A percentile compares a stretch with the other conserved stretches of the same genome.
Conservation (phyloP, 2,329 filamentous ascomycete species). For the Trichoderma polysporum region DNA sequence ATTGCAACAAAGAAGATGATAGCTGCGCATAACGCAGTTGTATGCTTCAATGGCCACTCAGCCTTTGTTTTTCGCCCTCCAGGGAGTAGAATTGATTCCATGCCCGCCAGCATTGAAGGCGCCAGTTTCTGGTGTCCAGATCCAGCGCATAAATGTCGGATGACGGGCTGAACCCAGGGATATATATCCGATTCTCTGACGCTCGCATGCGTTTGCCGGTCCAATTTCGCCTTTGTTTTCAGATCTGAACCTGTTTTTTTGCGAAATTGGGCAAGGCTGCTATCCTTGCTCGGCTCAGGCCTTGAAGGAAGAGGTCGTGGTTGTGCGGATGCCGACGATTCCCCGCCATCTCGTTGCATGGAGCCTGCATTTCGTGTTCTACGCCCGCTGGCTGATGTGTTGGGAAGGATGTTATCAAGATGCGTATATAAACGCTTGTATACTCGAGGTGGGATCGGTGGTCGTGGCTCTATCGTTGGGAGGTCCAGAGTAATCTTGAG, state of each 20-base stretch:
- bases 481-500: slow-evolving; percentile 75
- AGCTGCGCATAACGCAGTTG: slow-evolving; percentile 57
- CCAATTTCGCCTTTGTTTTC: slow-evolving; percentile 46
- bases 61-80: slow-evolving; percentile 47
- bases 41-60: slow-evolving; percentile 48
- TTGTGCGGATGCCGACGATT: slow-evolving; percentile 29
- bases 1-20: slow-evolving; percentile 61
- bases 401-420: slow-evolving; percentile 69
- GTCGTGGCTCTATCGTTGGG: slow-evolving; percentile 70
- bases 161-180: slow-evolving; percentile 67
- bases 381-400: slow-evolving; percentile 36
- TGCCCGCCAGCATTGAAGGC: slow-evolving; percentile 72
- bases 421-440: slow-evolving; percentile 84
- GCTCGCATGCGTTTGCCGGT: slow-evolving; percentile 31
- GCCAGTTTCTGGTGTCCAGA: slow-evolving; percentile 61
- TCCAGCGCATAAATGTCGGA: slow-evolving; percentile 62
- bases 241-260: slow-evolving; percentile 32
- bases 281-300: slow-evolving; percentile 48
- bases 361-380: slow-evolving; percentile 37
- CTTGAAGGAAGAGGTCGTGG: slow-evolving; percentile 40
- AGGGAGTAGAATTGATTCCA: slow-evolving; percentile 56
- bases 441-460: slow-evolving; percentile 74
- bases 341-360: slow-evolving; percentile 30
- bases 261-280: slow-evolving; percentile 44
- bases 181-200: slow-evolving; percentile 45